A percentile compares a stretch with the other conserved stretches of the same genome.
phyloP scores from a whole-genome alignment of 768 basidiomycete genomes.

The Leccinum olivaceopallidum region DNA sequence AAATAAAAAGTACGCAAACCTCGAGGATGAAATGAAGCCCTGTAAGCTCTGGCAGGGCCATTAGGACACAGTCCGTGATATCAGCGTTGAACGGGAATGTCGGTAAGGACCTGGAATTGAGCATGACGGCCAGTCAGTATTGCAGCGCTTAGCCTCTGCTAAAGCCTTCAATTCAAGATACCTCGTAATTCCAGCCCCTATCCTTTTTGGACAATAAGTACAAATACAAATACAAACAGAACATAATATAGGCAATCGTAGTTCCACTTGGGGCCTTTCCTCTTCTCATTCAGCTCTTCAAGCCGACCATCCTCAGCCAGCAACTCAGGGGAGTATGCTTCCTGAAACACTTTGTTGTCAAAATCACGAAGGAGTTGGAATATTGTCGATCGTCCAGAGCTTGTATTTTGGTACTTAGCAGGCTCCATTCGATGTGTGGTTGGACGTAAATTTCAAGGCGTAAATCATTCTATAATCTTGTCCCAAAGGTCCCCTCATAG shows the following conservation, averaged over 20 bases:
- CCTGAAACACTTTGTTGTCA: not conserved
- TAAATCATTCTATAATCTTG: no score
- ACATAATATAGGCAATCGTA: no score
- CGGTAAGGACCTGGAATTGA: not conserved
- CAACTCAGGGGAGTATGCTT: not conserved
- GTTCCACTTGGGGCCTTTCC: no score
- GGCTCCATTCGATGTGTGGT: no score
- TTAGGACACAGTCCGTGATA: constrained; percentile 33
- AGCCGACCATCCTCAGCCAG: no score
- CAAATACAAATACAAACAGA: no score
- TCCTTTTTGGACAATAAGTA: no score
- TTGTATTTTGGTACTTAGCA: not conserved
- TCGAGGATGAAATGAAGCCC: constrained; percentile 29
- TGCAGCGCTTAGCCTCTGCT: no score
- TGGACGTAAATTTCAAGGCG: no score
- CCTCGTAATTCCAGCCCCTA: no score
- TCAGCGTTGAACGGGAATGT: constrained; percentile 25
- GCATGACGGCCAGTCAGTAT: constrained; percentile 4
- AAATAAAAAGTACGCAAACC: constrained; percentile 33
- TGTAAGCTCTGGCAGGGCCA: constrained; percentile 25
- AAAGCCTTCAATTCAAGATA: not conserved
- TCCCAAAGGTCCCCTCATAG: no score
- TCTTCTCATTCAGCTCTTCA: no score
- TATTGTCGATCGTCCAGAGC: not conserved
- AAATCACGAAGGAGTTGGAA: not conserved